Conservation (phyloP, 306 rosid species). For the Amphicarpaea edgeworthii region DNA sequence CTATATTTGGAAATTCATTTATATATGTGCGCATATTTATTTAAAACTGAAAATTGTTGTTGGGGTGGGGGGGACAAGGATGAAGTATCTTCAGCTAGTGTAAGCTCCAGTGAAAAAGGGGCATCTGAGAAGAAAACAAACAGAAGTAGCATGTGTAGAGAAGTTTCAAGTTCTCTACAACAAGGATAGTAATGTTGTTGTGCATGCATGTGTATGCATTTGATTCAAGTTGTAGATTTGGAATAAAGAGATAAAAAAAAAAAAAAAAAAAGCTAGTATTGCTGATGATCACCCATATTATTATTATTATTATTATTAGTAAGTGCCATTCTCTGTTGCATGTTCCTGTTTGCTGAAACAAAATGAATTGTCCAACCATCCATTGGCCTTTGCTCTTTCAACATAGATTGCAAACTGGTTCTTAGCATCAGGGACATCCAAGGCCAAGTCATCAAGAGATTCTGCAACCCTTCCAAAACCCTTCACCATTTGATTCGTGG, state of each 20-base stretch:
- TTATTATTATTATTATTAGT: constrained; percentile 39
- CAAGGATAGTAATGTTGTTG: constrained; percentile 8
- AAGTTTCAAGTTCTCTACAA: constrained; percentile 11
- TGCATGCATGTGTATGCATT: constrained; percentile 31
- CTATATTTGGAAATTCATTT: neutral
- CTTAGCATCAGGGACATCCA: constrained; percentile 81
- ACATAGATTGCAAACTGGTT: constrained; percentile 58
- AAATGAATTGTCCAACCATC: constrained; percentile 74
- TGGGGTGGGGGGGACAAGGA: neutral
- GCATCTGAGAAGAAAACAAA: neutral
- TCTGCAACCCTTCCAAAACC: constrained; percentile 76
- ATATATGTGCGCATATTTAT: neutral
- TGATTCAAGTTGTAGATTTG: constrained; percentile 13
- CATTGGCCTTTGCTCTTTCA: constrained; percentile 60
- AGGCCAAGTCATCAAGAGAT: constrained; percentile 72
- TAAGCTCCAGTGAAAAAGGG: constrained; percentile 5
- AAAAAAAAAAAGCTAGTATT: constrained; percentile 22
- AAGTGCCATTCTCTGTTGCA: constrained; percentile 52
- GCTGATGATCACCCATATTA: constrained; percentile 30
- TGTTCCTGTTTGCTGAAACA: constrained; percentile 48
- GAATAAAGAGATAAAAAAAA: too few relatives aligned
- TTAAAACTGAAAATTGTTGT: neutral
- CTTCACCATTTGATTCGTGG: constrained; percentile 70
- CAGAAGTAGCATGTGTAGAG: constrained; percentile 1
- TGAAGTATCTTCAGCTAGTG: constrained; percentile 5